Percentiles rank a stretch among this genome's conserved stretches.
Conservation (phyloP, 2,329 filamentous ascomycete genomes). For the Pseudocercospora ulei region DNA sequence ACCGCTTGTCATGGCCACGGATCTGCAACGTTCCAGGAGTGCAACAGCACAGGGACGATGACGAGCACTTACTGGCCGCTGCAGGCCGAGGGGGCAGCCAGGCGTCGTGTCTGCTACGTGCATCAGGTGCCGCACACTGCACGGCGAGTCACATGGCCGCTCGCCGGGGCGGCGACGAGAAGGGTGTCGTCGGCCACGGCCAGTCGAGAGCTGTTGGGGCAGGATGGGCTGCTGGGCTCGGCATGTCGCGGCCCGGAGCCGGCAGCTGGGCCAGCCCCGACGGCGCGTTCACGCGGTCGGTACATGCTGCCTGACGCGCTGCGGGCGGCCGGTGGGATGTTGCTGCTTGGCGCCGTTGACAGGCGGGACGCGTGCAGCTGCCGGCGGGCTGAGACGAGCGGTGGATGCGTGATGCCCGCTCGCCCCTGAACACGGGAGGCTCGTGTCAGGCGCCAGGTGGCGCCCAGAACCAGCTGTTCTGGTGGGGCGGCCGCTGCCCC, state of each 20-base stretch:
- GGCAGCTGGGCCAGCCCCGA: slow-evolving; percentile 9
- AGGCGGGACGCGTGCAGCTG: slow-evolving; percentile 5
- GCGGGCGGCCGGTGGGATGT: slow-evolving; percentile 1
- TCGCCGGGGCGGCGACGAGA: too few relatives aligned
- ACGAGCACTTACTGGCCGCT: slow-evolving; percentile 3
- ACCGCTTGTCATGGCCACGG: slow-evolving; percentile 3
- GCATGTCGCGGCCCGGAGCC: slow-evolving; percentile 1
- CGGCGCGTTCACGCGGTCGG: slow-evolving; percentile 9
- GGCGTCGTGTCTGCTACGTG: slow-evolving; percentile 1
- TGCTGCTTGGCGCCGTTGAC: slow-evolving; percentile 6
- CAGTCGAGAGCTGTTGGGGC: slow-evolving; percentile 3
- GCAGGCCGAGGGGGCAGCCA: background rate
- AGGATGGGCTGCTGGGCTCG: slow-evolving; percentile 3
- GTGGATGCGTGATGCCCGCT: background rate
- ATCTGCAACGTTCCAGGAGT: slow-evolving; percentile 8
- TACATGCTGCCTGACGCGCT: background rate
- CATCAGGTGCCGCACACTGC: slow-evolving; percentile 1
- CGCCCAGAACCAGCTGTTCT: too few relatives aligned
- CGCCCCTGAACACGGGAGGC: background rate
- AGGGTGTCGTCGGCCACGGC: background rate
- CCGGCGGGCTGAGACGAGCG: slow-evolving; percentile 1
- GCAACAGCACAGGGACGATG: slow-evolving; percentile 3
- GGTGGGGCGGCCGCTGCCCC: background rate
- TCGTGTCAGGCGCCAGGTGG: background rate
- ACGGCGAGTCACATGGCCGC: slow-evolving; percentile 3